A percentile compares a stretch with the other conserved stretches of the same genome.
Evolutionary conservation across 2,329 filamentous ascomycete species (phyloP).

Genomic region (Penicillium brasilianum): DNA sequence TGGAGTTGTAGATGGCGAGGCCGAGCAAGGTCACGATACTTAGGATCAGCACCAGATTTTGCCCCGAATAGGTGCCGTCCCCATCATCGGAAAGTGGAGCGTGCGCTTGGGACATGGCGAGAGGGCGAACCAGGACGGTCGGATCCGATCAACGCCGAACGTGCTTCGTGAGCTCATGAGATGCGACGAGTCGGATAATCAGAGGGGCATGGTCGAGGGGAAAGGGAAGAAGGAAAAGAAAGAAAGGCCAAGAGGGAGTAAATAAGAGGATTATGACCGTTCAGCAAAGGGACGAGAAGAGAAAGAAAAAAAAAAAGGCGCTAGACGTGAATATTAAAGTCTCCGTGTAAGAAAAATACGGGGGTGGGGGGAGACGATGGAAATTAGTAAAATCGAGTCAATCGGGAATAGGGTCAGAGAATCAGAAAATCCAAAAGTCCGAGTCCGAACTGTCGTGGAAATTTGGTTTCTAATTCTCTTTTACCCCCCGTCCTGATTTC

Average conservation of each 20-base stretch:
- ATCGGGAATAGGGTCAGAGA: background rate
- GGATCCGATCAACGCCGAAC: constrained; percentile 6
- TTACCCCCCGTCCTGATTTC: background rate
- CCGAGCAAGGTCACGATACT: constrained; percentile 6
- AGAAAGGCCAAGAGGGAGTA: background rate
- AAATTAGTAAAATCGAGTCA: too few species aligned
- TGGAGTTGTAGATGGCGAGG: constrained; percentile 9
- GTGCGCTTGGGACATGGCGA: background rate
- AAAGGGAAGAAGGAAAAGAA: too few species aligned
- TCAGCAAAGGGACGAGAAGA: background rate
- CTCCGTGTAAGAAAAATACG: background rate
- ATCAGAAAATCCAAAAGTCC: background rate
- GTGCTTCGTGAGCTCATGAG: constrained; percentile 5
- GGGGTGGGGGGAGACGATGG: background rate
- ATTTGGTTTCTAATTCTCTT: background rate
- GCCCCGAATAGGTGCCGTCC: constrained; percentile 1
- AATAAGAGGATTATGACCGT: too few species aligned
- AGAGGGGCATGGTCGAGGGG: background rate
- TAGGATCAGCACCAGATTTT: background rate
- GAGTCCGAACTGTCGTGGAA: background rate
- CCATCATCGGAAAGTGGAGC: constrained; percentile 1
- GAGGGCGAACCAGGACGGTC: background rate
- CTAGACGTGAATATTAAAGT: background rate
- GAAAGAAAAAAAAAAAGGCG: background rate
- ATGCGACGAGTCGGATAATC: constrained; percentile 1